A percentile compares a stretch with the other conserved stretches of the same genome.
These are phyloP conservation scores for Tetradesmus lagerheimii DNA, from an alignment of 139 green algal species.

Conservation along the genomic window DNA sequence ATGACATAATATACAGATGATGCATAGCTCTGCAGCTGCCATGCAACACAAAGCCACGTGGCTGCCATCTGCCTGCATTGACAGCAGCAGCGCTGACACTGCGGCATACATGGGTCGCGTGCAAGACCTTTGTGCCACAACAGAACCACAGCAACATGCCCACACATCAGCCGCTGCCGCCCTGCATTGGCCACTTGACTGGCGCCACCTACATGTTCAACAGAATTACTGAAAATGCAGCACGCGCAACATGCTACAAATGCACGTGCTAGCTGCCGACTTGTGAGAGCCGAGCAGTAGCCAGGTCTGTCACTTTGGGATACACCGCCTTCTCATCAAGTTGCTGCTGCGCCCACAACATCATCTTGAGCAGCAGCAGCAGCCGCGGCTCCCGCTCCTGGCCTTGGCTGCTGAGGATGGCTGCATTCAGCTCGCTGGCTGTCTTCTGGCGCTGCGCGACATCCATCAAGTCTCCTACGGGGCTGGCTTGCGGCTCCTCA, in stretches of 20 bases:
- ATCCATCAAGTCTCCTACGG: conserved; percentile 91
- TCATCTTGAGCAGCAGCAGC: conserved; percentile 85
- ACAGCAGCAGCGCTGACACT: too few species aligned
- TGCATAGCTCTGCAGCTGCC: too few species aligned
- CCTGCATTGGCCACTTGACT: too few species aligned
- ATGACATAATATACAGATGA: too few species aligned
- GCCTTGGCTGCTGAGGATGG: conserved; percentile 89
- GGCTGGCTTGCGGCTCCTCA: conserved; percentile 77
- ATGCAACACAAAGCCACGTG: too few species aligned
- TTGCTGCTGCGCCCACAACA: conserved; percentile 80
- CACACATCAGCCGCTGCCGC: too few species aligned
- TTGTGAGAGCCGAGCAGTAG: conserved; percentile 47
- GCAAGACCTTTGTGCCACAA: too few species aligned
- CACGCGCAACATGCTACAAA: not conserved
- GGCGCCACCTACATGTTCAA: too few species aligned
- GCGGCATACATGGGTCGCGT: too few species aligned
- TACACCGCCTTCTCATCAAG: conserved; percentile 80
- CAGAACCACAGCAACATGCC: too few species aligned
- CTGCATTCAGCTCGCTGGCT: conserved; percentile 94
- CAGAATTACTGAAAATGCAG: not conserved
- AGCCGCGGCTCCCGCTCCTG: conserved; percentile 86
- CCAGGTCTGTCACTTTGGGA: conserved; percentile 83
- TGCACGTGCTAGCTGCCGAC: not conserved
- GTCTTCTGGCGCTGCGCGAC: conserved; percentile 92
- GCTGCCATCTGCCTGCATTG: too few species aligned